A percentile compares a stretch with the other conserved stretches of the same genome.
Evolutionary conservation across 1,139 yeast genomes (phyloP).

Genomic region (Taphrina populina): DNA sequence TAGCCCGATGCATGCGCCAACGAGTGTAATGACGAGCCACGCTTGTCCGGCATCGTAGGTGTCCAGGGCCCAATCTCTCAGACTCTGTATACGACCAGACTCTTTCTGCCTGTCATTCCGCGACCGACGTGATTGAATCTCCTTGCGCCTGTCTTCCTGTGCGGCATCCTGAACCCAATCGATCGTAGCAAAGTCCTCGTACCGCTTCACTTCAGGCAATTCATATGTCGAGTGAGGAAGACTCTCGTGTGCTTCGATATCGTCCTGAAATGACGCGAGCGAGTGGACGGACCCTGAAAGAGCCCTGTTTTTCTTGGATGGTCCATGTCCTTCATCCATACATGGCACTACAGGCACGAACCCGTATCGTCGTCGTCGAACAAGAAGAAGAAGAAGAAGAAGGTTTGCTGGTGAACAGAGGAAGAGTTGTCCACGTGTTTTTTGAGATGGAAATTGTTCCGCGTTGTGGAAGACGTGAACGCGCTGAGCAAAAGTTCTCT

Average conservation of each 20-base stretch:
- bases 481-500: no score
- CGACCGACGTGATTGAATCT: slow-evolving; percentile 38
- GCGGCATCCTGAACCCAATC: slow-evolving; percentile 86
- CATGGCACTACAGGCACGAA: no score
- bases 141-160: slow-evolving; percentile 49
- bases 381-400: no score
- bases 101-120: slow-evolving; percentile 34
- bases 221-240: slow-evolving; percentile 20
- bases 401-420: no score
- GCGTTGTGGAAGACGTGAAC: no score
- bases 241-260: not conserved
- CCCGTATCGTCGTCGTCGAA: no score
- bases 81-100: slow-evolving; percentile 36
- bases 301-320: no score
- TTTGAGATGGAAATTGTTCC: no score
- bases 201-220: slow-evolving; percentile 43
- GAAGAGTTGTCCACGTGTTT: no score
- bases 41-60: slow-evolving; percentile 56
- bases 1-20: slow-evolving; percentile 73
- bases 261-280: slow-evolving; percentile 3
- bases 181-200: slow-evolving; percentile 46
- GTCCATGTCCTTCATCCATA: no score
- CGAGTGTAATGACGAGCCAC: slow-evolving; percentile 71
- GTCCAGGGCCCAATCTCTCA: slow-evolving; percentile 42
- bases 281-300: no score